Conservation (phyloP, 1,284 basidiomycete genomes). For the Pseudozyma thailandica region DNA sequence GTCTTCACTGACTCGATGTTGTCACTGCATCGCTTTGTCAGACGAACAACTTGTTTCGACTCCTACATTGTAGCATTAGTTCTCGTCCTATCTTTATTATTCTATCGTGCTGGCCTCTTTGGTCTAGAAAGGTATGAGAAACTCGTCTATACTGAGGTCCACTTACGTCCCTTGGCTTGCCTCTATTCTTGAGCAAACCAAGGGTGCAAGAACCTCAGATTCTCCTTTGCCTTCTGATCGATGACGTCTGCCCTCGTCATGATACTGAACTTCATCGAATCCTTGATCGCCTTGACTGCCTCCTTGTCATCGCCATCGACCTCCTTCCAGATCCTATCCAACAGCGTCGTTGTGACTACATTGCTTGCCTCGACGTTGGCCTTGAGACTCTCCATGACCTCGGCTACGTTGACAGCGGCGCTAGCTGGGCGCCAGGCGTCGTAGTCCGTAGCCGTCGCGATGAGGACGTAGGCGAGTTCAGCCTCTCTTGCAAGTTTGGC, state of each 20-base stretch:
- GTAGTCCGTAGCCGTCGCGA: conserved; percentile 68
- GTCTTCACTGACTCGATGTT: too few relatives aligned
- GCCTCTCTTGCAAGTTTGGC: conserved; percentile 95
- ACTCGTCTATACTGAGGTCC: too few relatives aligned
- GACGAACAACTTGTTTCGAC: too few relatives aligned
- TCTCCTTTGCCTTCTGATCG: conserved; percentile 77
- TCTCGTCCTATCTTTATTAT: too few relatives aligned
- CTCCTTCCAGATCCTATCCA: conserved; percentile 77
- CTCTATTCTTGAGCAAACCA: conserved; percentile 49
- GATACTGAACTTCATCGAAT: conserved; percentile 70
- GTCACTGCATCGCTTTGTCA: too few relatives aligned
- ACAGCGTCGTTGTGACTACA: conserved; percentile 75
- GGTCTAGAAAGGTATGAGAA: too few relatives aligned
- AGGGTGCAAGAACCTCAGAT: conserved; percentile 79
- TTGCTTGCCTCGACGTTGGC: conserved; percentile 86
- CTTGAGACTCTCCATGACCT: conserved; percentile 86
- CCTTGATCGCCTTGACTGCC: conserved; percentile 43
- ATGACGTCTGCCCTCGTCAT: conserved; percentile 79
- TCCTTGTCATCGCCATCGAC: conserved; percentile 55
- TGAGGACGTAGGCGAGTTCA: conserved; percentile 74
- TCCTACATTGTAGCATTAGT: too few relatives aligned
- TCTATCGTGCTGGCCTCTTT: too few relatives aligned
- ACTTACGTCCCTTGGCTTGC: background rate
- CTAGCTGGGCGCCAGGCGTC: conserved; percentile 75
- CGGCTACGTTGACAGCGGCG: conserved; percentile 84